A percentile compares a stretch with the other conserved stretches of the same genome.
Conservation (phyloP, 306 rosid species). For the Cicer yamashitae region DNA sequence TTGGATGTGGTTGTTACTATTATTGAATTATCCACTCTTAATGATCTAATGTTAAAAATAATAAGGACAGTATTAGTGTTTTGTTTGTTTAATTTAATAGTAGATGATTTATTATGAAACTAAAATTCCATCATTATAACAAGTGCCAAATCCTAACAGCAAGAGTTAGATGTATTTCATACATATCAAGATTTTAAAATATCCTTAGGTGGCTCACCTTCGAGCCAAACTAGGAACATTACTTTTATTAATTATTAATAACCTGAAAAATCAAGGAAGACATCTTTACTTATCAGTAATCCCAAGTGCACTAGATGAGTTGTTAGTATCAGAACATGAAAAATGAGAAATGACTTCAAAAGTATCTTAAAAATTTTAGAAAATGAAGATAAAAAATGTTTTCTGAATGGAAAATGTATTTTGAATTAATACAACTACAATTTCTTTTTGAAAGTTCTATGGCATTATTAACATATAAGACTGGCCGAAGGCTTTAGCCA, state of each 20-base stretch:
- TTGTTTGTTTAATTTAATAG: no score
- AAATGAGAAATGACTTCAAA: background rate
- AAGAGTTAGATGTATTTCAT: slow-evolving; percentile 44
- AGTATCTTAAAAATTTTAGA: background rate
- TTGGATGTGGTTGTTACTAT: no score
- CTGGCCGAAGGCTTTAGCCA: background rate
- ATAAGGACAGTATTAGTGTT: no score
- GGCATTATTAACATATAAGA: background rate
- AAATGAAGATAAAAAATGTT: no score
- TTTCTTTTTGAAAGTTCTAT: background rate
- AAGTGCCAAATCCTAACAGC: slow-evolving; percentile 18
- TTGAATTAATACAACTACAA: background rate
- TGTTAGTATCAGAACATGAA: background rate
- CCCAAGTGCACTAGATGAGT: slow-evolving; percentile 16
- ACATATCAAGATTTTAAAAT: slow-evolving; percentile 17
- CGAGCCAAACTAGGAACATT: background rate
- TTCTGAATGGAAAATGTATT: background rate
- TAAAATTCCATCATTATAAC: slow-evolving; percentile 9
- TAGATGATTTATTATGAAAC: slow-evolving; percentile 30
- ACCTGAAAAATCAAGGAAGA: slow-evolving; percentile 41
- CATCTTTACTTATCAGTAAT: background rate
- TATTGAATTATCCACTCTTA: no score
- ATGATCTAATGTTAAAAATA: no score
- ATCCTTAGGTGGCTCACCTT: slow-evolving; percentile 36
- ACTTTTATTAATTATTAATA: slow-evolving; percentile 31